A percentile compares a stretch with the other conserved stretches of the same genome.
Evolutionary conservation across 805 yeast genomes (phyloP).

Genomic region (Saccharomycopsis fibuligera): DNA sequence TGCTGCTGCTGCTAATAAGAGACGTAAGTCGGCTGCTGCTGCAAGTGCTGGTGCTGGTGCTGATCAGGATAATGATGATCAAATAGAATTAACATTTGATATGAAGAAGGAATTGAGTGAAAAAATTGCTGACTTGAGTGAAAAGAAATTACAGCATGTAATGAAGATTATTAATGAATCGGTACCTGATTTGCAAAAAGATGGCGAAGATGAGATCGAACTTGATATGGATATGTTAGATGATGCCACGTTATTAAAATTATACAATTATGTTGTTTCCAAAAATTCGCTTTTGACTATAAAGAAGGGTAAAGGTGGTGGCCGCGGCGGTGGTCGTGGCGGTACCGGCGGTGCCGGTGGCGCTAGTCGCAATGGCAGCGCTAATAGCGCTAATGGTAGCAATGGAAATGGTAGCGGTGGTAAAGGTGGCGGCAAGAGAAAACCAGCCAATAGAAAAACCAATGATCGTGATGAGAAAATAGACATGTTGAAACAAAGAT

Average conservation of each 20-base stretch:
- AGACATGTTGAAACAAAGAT: slow-evolving; percentile 63
- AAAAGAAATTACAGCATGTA: slow-evolving; percentile 76
- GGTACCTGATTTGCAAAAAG: slow-evolving; percentile 45
- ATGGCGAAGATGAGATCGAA: slow-evolving; percentile 87
- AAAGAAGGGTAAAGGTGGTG: slow-evolving; percentile 32
- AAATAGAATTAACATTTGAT: slow-evolving; percentile 58
- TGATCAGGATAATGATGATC: slow-evolving; percentile 26
- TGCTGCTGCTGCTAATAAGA: slow-evolving; percentile 16
- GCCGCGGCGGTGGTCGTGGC: slow-evolving; percentile 26
- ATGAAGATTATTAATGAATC: slow-evolving; percentile 78
- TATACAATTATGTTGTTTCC: slow-evolving; percentile 73
- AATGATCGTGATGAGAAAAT: slow-evolving; percentile 41
- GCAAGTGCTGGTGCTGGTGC: slow-evolving; percentile 23
- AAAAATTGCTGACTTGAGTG: slow-evolving; percentile 69
- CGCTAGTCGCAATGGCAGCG: slow-evolving; percentile 29
- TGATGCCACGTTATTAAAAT: slow-evolving; percentile 70
- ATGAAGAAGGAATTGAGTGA: slow-evolving; percentile 94
- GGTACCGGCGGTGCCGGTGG: slow-evolving; percentile 29
- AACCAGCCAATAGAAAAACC: slow-evolving; percentile 18
- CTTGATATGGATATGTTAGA: slow-evolving; percentile 91
- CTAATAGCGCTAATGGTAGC: slow-evolving; percentile 26
- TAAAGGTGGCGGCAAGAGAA: slow-evolving; percentile 15
- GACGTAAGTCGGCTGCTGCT: slow-evolving; percentile 15
- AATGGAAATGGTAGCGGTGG: slow-evolving; percentile 29
- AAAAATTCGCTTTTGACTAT: slow-evolving; percentile 3